Evolutionary conservation across 345 rosid species (phyloP).

Genomic region (Sisymbrium altissimum): DNA sequence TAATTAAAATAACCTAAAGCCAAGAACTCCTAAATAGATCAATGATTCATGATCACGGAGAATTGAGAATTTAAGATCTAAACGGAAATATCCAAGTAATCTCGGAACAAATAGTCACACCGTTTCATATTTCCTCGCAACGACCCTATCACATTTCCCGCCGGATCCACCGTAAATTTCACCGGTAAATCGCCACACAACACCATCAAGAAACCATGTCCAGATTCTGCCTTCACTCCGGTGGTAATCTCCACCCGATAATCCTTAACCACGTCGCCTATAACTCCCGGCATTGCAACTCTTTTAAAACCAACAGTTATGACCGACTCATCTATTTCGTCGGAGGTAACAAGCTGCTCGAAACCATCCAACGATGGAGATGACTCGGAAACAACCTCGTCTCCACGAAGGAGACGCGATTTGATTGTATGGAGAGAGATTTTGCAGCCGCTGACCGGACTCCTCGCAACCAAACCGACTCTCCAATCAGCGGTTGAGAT

Average conservation of each 20-base stretch:
- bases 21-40: too few relatives aligned
- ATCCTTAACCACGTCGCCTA: conserved; percentile 2
- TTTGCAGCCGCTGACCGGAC: conserved; percentile 7
- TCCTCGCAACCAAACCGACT: neutral
- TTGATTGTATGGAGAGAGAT: neutral
- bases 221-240: neutral
- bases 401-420: conserved; percentile 20
- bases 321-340: neutral
- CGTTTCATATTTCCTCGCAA: conserved; percentile 22
- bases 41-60: neutral
- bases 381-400: neutral
- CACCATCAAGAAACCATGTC: neutral
- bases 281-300: neutral
- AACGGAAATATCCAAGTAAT: neutral
- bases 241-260: neutral
- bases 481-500: conserved; percentile 14
- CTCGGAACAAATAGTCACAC: neutral
- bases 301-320: neutral
- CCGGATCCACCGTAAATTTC: conserved; percentile 1
- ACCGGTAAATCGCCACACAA: conserved; percentile 3
- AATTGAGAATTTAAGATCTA: neutral
- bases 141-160: neutral
- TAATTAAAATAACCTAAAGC: neutral
- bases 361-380: neutral
- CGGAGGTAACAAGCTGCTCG: neutral